Evolutionary conservation across 2,329 filamentous ascomycete genomes (phyloP).

Genomic region (Karstenula rhodostoma): DNA sequence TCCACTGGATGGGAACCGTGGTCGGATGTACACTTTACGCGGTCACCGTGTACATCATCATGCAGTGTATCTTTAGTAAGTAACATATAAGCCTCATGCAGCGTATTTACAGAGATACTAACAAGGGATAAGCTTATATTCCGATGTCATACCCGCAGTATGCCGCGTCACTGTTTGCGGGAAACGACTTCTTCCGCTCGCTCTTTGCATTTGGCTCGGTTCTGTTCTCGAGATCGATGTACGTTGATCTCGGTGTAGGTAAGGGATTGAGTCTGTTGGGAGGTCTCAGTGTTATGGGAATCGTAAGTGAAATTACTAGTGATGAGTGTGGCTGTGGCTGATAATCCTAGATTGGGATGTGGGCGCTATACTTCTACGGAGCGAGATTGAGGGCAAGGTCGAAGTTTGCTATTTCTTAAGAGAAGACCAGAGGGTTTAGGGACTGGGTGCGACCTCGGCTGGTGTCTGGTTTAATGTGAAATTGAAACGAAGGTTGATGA

Average conservation of each 20-base stretch:
- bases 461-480: no score
- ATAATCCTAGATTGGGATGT: slow-evolving; percentile 28
- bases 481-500: no score
- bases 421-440: no score
- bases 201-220: slow-evolving; percentile 66
- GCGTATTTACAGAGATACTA: not conserved
- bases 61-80: slow-evolving; percentile 57
- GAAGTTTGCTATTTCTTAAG: slow-evolving; percentile 25
- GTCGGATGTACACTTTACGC: slow-evolving; percentile 59
- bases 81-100: not conserved
- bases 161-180: slow-evolving; percentile 61
- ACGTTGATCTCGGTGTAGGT: slow-evolving; percentile 63
- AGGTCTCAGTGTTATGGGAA: slow-evolving; percentile 46
- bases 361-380: slow-evolving; percentile 26
- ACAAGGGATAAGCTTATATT: slow-evolving; percentile 57
- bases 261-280: slow-evolving; percentile 65
- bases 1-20: slow-evolving; percentile 64
- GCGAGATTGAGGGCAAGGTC: slow-evolving; percentile 27
- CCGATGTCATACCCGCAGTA: slow-evolving; percentile 65
- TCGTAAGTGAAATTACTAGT: slow-evolving; percentile 52
- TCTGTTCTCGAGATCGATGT: slow-evolving; percentile 66
- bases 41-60: slow-evolving; percentile 34
- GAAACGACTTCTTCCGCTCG: slow-evolving; percentile 63
- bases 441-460: no score
- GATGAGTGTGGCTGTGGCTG: not conserved